These are phyloP conservation scores for Fusarium austroafricanum DNA, from an alignment of 2,329 filamentous ascomycete species.

Conservation along the genomic window DNA sequence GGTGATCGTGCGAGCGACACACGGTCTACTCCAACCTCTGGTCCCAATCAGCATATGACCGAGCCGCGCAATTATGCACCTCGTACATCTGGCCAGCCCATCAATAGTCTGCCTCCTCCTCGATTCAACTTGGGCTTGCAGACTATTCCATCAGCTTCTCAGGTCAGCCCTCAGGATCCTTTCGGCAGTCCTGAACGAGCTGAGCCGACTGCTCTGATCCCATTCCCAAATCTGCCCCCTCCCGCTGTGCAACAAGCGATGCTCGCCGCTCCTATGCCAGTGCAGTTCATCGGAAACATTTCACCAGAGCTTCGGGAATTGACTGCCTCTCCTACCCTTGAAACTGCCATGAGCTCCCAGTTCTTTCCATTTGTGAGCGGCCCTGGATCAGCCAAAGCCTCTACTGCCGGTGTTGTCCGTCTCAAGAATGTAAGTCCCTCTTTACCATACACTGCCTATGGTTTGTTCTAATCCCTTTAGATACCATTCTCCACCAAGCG, in stretches of 20 bases:
- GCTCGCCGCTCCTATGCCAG: slow-evolving; percentile 11
- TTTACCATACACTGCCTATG: too few relatives aligned
- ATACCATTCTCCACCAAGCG: slow-evolving; percentile 67
- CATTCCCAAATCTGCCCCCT: slow-evolving; percentile 16
- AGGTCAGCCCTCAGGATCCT: slow-evolving; percentile 24
- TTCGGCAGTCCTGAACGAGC: slow-evolving; percentile 24
- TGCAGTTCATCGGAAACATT: slow-evolving; percentile 41
- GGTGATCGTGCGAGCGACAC: not conserved
- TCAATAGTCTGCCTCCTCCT: slow-evolving; percentile 51
- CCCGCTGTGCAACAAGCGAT: slow-evolving; percentile 30
- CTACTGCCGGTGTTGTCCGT: slow-evolving; percentile 59
- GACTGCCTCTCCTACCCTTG: slow-evolving; percentile 52
- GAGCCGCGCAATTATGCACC: slow-evolving; percentile 59
- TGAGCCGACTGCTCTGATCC: slow-evolving; percentile 14
- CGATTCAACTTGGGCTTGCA: slow-evolving; percentile 50
- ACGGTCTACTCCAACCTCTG: slow-evolving; percentile 26
- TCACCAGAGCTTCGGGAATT: slow-evolving; percentile 55
- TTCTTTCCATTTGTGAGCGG: slow-evolving; percentile 62
- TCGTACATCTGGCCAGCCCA: slow-evolving; percentile 45
- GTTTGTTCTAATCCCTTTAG: slow-evolving; percentile 51
- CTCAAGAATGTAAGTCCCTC: slow-evolving; percentile 61
- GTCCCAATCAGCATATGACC: slow-evolving; percentile 44
- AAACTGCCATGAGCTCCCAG: slow-evolving; percentile 51
- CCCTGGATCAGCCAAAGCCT: slow-evolving; percentile 46
- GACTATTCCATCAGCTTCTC: not conserved